Conservation (phyloP, 1,284 basidiomycete species). For the Lignosus rhinocerotis region DNA sequence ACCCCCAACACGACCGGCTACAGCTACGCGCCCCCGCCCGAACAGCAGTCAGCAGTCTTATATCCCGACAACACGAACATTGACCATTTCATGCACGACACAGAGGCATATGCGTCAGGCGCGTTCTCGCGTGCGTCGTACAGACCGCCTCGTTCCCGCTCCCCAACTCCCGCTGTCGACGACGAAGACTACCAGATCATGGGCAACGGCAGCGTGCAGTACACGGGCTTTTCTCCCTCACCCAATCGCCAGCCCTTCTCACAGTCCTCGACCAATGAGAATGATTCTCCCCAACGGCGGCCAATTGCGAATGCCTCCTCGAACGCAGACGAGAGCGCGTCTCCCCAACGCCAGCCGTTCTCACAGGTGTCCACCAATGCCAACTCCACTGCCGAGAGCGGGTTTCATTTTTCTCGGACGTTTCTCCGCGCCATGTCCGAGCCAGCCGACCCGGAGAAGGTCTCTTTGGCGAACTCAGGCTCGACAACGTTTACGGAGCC, state of each 20-base stretch:
- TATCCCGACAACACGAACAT: slow-evolving; percentile 26
- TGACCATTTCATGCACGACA: slow-evolving; percentile 46
- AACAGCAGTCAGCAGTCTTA: slow-evolving; percentile 14
- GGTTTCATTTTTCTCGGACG: slow-evolving; percentile 9
- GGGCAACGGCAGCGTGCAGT: slow-evolving; percentile 53
- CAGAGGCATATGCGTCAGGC: slow-evolving; percentile 68
- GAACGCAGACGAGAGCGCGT: slow-evolving; percentile 26
- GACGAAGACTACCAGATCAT: slow-evolving; percentile 67
- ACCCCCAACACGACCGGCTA: slow-evolving; percentile 20
- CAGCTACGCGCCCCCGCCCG: slow-evolving; percentile 16
- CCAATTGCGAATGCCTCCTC: slow-evolving; percentile 3
- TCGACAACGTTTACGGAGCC: slow-evolving; percentile 27
- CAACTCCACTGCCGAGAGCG: not conserved
- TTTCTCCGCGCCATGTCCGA: slow-evolving; percentile 19
- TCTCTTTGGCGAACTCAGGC: slow-evolving; percentile 23
- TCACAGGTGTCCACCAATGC: slow-evolving; percentile 12
- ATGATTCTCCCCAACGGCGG: slow-evolving; percentile 2
- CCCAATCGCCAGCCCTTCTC: slow-evolving; percentile 13
- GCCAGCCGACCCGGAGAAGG: slow-evolving; percentile 26
- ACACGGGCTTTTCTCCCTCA: slow-evolving; percentile 42
- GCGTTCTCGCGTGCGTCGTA: slow-evolving; percentile 50
- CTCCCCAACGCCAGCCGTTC: slow-evolving; percentile 7
- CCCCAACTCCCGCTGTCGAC: slow-evolving; percentile 69
- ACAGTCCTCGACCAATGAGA: slow-evolving; percentile 25
- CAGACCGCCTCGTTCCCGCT: slow-evolving; percentile 59